Evolutionary conservation across 345 rosid genomes (phyloP), one percentile per base, ranked within the genome.

Genomic region (Brassica incana): DNA sequence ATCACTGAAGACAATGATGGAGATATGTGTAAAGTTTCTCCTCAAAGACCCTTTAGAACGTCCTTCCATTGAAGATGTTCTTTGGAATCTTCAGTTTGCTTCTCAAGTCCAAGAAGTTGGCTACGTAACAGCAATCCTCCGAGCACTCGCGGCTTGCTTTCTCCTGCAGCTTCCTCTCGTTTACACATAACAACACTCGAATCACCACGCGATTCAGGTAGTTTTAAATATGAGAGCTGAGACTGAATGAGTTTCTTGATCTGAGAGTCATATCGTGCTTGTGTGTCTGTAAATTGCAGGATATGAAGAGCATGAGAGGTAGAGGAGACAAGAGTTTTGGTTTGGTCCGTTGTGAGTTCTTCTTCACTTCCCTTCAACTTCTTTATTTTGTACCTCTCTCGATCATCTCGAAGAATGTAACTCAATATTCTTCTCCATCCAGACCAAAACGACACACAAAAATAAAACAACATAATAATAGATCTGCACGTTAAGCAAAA

Each of bases 11-110:
- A 93, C 99, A 9, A 85, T 85, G 89, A 87, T 87, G 86, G 98
- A 90, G 81, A 87, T 95, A 43, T 88, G 96, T 35, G 67, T 84
- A 62, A 87, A 94, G 79, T 95, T 97, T 80, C 84, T 95, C 64
- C 87, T 77, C 2, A 85, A 84, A 79, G 84, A 89, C 8, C 89
- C 92, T 6, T 73, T 63, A 23, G 92, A 90, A 2, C 82, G 95
- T 40, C 98, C 97, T 32, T 89, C 99, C 3, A 77, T 95, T 36
- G 99, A 95, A 76, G 99, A 95, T 71, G 86, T 95, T 18, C 70
- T 93, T 25, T 95, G 98, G 98, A 93, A 95, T 86, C 88, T 95
- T 88, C 95, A 95, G 77, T 95, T 89, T 79, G 93, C 95, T 32
- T 88, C 97, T 78, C 99, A 95, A 85, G 97, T 95, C 69, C 95